Percentiles rank a stretch among this genome's conserved stretches.
Evolutionary conservation across 441 rosid genomes (phyloP).

Genomic region (Arabidopsis hybrid): DNA sequence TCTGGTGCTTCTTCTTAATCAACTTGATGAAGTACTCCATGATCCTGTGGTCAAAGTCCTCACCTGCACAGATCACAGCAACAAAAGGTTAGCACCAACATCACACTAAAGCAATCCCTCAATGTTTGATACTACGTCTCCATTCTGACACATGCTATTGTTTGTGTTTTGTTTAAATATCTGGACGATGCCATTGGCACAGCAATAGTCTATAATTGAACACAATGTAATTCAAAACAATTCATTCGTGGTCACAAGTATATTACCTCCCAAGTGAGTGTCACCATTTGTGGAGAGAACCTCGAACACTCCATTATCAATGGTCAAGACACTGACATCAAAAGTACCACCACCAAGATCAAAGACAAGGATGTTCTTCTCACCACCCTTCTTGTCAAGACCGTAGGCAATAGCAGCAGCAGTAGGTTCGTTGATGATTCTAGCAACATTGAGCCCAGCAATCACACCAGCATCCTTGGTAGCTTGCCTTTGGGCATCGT

Average conservation of each 20-base stretch:
- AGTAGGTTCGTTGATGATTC: slow-evolving; percentile 67
- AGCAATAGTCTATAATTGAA: neutral
- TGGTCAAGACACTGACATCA: slow-evolving; percentile 91
- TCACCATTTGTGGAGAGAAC: slow-evolving; percentile 91
- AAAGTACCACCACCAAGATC: slow-evolving; percentile 98
- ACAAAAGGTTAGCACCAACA: slow-evolving; percentile 20
- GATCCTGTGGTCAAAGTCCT: slow-evolving; percentile 91
- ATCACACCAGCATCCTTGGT: slow-evolving; percentile 98
- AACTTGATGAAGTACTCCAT: slow-evolving; percentile 97
- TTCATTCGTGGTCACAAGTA: neutral
- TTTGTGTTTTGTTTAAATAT: neutral
- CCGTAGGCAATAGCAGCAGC: slow-evolving; percentile 73
- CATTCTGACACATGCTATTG: neutral
- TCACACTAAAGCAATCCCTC: neutral
- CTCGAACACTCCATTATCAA: slow-evolving; percentile 88
- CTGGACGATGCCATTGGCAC: neutral
- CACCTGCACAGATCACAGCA: slow-evolving; percentile 57
- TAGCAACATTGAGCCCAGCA: slow-evolving; percentile 96
- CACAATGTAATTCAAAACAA: neutral
- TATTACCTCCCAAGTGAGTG: slow-evolving; percentile 91
- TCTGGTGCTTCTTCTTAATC: slow-evolving; percentile 96
- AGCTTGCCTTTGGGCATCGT: slow-evolving; percentile 99
- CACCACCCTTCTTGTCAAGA: slow-evolving; percentile 78
- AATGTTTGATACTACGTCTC: neutral
- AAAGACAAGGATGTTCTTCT: slow-evolving; percentile 96